These are phyloP conservation scores for Russula vinacea DNA, from an alignment of 768 basidiomycete genomes.

Conservation along the genomic window DNA sequence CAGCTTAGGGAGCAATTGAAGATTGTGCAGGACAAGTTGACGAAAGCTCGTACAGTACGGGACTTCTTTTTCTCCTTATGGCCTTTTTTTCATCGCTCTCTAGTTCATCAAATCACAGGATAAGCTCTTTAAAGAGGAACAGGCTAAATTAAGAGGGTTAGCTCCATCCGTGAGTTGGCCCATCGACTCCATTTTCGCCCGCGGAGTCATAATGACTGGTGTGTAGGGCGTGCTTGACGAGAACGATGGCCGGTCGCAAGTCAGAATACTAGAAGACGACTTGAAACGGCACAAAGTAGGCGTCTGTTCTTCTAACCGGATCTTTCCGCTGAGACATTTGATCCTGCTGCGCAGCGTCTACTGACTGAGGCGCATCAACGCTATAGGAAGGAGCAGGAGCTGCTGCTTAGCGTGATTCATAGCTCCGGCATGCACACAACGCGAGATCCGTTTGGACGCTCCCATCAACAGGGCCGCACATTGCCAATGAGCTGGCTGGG, in stretches of 20 bases:
- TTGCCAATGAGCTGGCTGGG: constrained; percentile 28
- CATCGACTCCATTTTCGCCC: not conserved
- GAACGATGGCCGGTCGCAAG: constrained; percentile 63
- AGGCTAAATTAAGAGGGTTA: constrained; percentile 51
- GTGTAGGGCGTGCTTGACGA: constrained; percentile 63
- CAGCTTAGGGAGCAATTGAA: constrained; percentile 67
- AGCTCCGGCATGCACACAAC: constrained; percentile 21
- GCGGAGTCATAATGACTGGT: constrained; percentile 5
- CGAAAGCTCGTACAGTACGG: constrained; percentile 71
- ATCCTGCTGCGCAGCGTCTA: constrained; percentile 17
- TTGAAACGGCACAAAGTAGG: constrained; percentile 24
- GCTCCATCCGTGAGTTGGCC: constrained; percentile 44
- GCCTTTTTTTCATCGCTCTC: not conserved
- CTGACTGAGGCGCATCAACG: constrained; percentile 27
- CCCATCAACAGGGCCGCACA: constrained; percentile 18
- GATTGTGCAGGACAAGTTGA: constrained; percentile 69
- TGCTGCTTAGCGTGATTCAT: constrained; percentile 28
- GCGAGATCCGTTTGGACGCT: constrained; percentile 25
- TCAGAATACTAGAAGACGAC: constrained; percentile 65
- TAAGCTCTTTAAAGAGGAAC: constrained; percentile 80
- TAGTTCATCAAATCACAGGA: constrained; percentile 94
- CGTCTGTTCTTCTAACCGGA: constrained; percentile 30
- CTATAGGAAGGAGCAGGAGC: constrained; percentile 29
- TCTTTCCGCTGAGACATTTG: not conserved
- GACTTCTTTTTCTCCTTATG: not conserved